Conservation (phyloP, 2,329 filamentous ascomycete genomes). For the Diaporthe sp. region DNA sequence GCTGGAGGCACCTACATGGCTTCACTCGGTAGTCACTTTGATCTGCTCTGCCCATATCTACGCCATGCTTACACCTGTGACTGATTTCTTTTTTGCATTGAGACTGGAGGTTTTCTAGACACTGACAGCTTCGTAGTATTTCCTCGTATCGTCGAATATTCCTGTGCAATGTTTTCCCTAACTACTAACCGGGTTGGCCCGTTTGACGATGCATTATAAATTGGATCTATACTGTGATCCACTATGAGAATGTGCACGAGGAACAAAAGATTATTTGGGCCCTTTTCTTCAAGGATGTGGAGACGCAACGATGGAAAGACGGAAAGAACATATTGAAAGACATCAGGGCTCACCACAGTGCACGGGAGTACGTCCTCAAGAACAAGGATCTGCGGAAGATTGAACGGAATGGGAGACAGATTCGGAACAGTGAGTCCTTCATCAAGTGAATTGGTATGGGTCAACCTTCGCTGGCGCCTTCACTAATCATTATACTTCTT, state of each 20-base stretch:
- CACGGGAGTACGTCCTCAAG: neutral
- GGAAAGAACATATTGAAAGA: neutral
- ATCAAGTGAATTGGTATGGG: neutral
- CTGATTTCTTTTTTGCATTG: too few relatives aligned
- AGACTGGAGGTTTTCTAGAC: neutral
- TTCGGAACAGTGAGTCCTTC: neutral
- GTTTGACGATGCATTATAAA: conserved; percentile 55
- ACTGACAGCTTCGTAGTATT: conserved; percentile 39
- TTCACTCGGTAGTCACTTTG: neutral
- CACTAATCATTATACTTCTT: neutral
- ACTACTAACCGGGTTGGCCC: conserved; percentile 50
- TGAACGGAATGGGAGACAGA: neutral
- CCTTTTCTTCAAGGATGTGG: conserved; percentile 1
- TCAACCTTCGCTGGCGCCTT: rapidly evolving
- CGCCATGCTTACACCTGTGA: neutral
- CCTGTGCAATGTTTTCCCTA: conserved; percentile 46
- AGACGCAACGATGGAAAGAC: neutral
- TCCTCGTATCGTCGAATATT: conserved; percentile 47
- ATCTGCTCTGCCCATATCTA: neutral
- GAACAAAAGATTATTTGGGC: neutral
- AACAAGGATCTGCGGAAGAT: neutral
- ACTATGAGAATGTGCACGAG: conserved; percentile 43
- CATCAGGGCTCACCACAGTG: neutral
- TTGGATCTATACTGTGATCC: conserved; percentile 50
- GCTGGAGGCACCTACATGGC: neutral